Evolutionary conservation across 2,329 filamentous ascomycete species (phyloP), one percentile per base, ranked within the genome.

Genomic region (Biscogniauxia sp.): DNA sequence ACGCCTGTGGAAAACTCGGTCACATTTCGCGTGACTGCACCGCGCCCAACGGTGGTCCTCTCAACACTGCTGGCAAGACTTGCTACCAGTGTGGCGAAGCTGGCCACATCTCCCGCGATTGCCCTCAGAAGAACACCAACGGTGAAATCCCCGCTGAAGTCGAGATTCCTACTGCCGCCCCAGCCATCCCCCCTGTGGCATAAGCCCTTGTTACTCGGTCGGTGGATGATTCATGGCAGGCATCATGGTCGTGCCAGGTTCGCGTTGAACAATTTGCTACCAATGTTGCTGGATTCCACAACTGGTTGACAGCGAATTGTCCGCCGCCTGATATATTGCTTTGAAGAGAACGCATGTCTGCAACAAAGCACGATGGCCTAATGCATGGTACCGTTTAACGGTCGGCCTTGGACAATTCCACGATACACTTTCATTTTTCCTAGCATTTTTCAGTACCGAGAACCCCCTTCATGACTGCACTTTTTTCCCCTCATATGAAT

Each of bases 71-170:
- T 65, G 94, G 94, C 74, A 99, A 98, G 88, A 97, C 93, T 66
- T 99, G 95, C 87, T 99, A 99, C 83, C 90, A 93, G 78, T 99
- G 95, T 76, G 92, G 94, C 68, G 91, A 97, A 81, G 88, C 93
- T 61, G 95, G 95, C 57, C 94, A 98, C 79, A 98, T 98, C 78
- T 96, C 92, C 61, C 90, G 94, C 65, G 94, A 98, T 71, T 97
- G 95, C 83, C 90, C 93, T 61, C 78, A 93, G 86, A 88, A 89
- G 86, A 78, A 74, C 62, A 75, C 78, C 69, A 79, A 77, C 69
- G 80, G 79, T 69, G 84, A 86, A 66, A 77, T 83, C 5, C 65
- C 69, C 4, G 54, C 65, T 45, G 70, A 71, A 19, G 68, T 68
- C 53, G 71, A 74, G 54, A 66, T 72, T 17, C 63, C 70, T 15